Percentiles rank a stretch among this genome's conserved stretches.
These are phyloP conservation scores for Aspergillus thermomutatus DNA, from an alignment of 2,329 filamentous ascomycete genomes.

Conservation along the genomic window DNA sequence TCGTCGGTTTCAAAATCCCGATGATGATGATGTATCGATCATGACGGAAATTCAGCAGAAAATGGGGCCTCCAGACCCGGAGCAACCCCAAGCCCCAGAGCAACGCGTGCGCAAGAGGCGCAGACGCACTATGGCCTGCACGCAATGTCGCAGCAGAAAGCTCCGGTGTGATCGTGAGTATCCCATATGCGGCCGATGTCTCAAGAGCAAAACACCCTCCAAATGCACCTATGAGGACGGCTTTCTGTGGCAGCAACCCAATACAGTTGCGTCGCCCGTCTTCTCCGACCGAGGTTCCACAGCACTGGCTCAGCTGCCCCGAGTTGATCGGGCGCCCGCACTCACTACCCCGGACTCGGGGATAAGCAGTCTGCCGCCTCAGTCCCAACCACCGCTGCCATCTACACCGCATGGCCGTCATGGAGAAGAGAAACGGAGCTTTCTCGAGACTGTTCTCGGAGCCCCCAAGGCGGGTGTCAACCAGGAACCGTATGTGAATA, in stretches of 20 bases:
- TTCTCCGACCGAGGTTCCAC: slow-evolving; percentile 24
- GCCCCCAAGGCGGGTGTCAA: slow-evolving; percentile 32
- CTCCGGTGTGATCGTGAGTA: slow-evolving; percentile 43
- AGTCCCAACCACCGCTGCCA: slow-evolving; percentile 16
- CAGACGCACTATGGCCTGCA: slow-evolving; percentile 40
- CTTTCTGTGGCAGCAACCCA: slow-evolving; percentile 39
- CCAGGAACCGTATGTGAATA: slow-evolving; percentile 28
- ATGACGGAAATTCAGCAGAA: slow-evolving; percentile 14
- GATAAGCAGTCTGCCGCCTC: slow-evolving; percentile 25
- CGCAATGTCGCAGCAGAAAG: slow-evolving; percentile 41
- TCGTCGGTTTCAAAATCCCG: neutral
- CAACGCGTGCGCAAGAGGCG: slow-evolving; percentile 36
- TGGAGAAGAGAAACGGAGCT: slow-evolving; percentile 26
- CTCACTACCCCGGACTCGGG: slow-evolving; percentile 30
- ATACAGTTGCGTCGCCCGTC: slow-evolving; percentile 27
- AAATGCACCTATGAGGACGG: slow-evolving; percentile 42
- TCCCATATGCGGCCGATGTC: slow-evolving; percentile 38
- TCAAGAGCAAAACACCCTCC: slow-evolving; percentile 33
- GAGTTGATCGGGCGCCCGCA: slow-evolving; percentile 18
- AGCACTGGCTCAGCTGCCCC: slow-evolving; percentile 13
- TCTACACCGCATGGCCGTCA: slow-evolving; percentile 4
- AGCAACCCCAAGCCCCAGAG: slow-evolving; percentile 5
- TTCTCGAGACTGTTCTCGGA: slow-evolving; percentile 34
- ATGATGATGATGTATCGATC: neutral
- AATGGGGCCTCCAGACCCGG: slow-evolving; percentile 4